These are phyloP conservation scores for Anthoceros angustus DNA, from an alignment of 225 moss, liverwort and hornwort species.

Conservation along the genomic window DNA sequence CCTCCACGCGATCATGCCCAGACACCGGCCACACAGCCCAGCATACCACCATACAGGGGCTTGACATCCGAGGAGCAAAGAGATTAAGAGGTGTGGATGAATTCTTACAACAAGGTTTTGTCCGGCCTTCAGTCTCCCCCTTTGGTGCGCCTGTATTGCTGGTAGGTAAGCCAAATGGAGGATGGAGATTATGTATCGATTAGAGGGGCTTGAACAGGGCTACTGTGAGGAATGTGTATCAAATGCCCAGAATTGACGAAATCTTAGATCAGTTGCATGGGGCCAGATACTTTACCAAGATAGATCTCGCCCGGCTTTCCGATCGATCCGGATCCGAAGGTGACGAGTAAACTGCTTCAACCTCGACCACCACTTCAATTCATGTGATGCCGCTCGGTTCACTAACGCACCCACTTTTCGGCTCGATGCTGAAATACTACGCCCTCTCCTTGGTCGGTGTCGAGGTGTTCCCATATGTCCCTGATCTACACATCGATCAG, in stretches of 20 bases:
- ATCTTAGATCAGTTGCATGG: not conserved
- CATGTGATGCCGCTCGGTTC: not conserved
- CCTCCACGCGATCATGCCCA: not conserved
- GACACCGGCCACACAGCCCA: not conserved
- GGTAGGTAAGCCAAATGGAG: no score
- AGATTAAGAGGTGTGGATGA: not conserved
- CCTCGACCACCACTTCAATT: not conserved
- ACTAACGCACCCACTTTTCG: no score
- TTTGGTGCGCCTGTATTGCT: not conserved
- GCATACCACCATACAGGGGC: not conserved
- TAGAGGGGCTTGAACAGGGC: not conserved
- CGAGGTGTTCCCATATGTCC: no score
- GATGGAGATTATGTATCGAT: not conserved
- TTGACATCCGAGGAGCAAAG: not conserved
- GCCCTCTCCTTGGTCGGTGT: no score
- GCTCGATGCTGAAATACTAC: no score
- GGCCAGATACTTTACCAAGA: no score
- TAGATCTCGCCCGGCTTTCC: not conserved
- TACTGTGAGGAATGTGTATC: not conserved
- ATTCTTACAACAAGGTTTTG: not conserved
- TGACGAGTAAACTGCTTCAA: not conserved
- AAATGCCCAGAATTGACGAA: not conserved
- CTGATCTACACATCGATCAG: no score
- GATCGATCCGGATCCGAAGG: not conserved
- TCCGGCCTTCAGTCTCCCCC: not conserved